Evolutionary conservation across 768 basidiomycete species (phyloP).

Genomic region (Lactifluus volemus): DNA sequence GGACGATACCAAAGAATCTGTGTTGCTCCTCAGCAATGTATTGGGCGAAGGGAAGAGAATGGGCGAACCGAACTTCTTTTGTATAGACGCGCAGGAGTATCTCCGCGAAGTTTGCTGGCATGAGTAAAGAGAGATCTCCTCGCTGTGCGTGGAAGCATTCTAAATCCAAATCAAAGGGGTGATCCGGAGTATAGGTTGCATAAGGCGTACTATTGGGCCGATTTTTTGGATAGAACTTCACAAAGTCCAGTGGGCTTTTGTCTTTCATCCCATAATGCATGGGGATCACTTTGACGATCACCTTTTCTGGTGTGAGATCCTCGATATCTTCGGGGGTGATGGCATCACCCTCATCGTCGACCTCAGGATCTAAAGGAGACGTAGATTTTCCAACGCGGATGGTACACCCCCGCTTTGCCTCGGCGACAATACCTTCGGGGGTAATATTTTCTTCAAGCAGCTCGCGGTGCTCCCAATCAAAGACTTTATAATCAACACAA

Average conservation of each 20-base stretch:
- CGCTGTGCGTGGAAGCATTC: conserved; percentile 36
- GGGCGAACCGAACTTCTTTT: conserved; percentile 39
- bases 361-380: neutral
- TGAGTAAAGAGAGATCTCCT: conserved; percentile 56
- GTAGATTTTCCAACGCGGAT: neutral
- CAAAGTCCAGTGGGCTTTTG: conserved; percentile 55
- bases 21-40: neutral
- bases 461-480: conserved; percentile 28
- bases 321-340: conserved; percentile 24
- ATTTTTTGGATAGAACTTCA: conserved; percentile 68
- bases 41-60: neutral
- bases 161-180: conserved; percentile 22
- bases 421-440: conserved; percentile 28
- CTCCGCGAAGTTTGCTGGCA: conserved; percentile 62
- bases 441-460: conserved; percentile 29
- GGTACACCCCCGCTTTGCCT: conserved; percentile 21
- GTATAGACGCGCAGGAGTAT: conserved; percentile 63
- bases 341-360: conserved; percentile 9
- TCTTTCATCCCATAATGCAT: conserved; percentile 76
- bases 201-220: conserved; percentile 41
- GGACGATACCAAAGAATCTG: conserved; percentile 53
- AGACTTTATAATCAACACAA: conserved; percentile 56
- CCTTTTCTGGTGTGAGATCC: conserved; percentile 36
- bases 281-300: conserved; percentile 54
- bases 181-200: neutral